A percentile compares a stretch with the other conserved stretches of the same genome.
phyloP scores from a whole-genome alignment of 2,329 filamentous ascomycete species.

The Fusarium sp. region DNA sequence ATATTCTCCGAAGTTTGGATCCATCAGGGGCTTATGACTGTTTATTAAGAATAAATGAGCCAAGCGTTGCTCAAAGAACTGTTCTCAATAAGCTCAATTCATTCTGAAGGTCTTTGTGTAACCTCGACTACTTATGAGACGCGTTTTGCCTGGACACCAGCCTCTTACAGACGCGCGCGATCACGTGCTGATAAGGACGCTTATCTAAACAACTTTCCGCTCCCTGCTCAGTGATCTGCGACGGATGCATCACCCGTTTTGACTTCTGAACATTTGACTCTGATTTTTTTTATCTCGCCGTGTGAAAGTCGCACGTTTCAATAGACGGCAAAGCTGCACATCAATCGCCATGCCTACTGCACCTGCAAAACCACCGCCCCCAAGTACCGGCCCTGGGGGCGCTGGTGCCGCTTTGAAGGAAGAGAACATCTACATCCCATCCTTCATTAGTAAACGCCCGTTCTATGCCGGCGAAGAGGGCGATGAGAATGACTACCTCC shows the following conservation, averaged over 20 bases:
- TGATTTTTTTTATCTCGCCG: neutral
- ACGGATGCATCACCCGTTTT: neutral
- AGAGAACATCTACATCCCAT: conserved; percentile 97
- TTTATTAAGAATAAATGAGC: neutral
- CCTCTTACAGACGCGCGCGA: neutral
- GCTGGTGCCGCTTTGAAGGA: conserved; percentile 72
- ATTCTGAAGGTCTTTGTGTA: neutral
- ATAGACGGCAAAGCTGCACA: neutral
- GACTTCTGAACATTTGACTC: neutral
- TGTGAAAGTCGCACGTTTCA: neutral
- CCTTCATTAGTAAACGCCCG: conserved; percentile 97
- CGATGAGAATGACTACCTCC: conserved; percentile 86
- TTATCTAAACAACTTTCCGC: conserved; percentile 29
- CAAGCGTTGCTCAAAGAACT: neutral
- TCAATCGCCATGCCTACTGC: conserved; percentile 40
- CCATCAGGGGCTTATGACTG: conserved; percentile 31
- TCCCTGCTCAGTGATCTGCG: conserved; percentile 2
- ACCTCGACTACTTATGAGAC: conserved; percentile 1
- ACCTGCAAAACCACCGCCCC: conserved; percentile 48
- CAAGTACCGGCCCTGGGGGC: conserved; percentile 43
- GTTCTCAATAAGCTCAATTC: neutral
- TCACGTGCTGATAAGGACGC: conserved; percentile 37
- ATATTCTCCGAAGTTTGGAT: conserved; percentile 42
- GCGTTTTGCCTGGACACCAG: conserved; percentile 15
- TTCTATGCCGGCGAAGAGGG: conserved; percentile 90